These are phyloP conservation scores for Pichia pseudocactophila DNA, from an alignment of 805 yeast genomes.

Conservation along the genomic window DNA sequence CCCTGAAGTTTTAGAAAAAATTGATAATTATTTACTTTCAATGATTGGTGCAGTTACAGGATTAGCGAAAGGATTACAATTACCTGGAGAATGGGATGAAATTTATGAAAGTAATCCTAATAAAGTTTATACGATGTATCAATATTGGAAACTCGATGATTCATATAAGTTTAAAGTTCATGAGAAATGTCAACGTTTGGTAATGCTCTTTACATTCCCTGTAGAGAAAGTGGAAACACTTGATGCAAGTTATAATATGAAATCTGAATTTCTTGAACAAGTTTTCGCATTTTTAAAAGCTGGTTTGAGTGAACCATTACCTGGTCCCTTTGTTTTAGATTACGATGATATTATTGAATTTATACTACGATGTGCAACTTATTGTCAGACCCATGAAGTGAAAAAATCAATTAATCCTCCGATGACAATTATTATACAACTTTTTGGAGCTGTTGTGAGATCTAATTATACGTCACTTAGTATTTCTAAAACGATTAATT, in stretches of 20 bases:
- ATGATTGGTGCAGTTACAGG: constrained; percentile 57
- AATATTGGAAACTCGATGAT: constrained; percentile 34
- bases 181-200: constrained; percentile 8
- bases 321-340: constrained; percentile 59
- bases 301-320: constrained; percentile 54
- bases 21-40: constrained; percentile 43
- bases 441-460: constrained; percentile 26
- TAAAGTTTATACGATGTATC: constrained; percentile 16
- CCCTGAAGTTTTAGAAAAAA: constrained; percentile 14
- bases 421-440: constrained; percentile 19
- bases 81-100: constrained; percentile 45
- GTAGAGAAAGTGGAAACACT: not conserved
- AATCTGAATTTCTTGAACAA: constrained; percentile 49
- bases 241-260: constrained; percentile 21
- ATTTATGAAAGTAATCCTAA: constrained; percentile 28
- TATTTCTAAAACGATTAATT: constrained; percentile 8
- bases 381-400: constrained; percentile 26
- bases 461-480: constrained; percentile 29
- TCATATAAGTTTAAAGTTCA: constrained; percentile 25
- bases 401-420: constrained; percentile 29
- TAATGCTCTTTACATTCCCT: constrained; percentile 6
- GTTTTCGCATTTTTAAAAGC: constrained; percentile 52
- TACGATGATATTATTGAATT: constrained; percentile 33
- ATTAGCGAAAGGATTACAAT: constrained; percentile 59
- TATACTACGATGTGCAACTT: constrained; percentile 27